Conservation (phyloP, 371 early-diverging fungal genomes). For the Mortierella sp. region DNA sequence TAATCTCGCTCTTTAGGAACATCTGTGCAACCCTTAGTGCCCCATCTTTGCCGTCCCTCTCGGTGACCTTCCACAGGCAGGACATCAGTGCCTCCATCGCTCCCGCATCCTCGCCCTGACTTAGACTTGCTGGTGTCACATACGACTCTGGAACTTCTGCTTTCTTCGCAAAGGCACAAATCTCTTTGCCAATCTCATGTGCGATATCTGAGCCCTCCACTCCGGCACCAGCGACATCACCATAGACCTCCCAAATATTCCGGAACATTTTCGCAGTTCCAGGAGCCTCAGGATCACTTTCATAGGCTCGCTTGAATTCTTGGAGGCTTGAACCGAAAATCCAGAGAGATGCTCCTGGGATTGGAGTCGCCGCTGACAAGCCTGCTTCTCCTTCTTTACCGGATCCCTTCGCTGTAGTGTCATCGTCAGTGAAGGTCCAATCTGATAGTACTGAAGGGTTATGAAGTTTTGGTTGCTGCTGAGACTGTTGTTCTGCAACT, state of each 20-base stretch:
- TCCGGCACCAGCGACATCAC: constrained; percentile 44
- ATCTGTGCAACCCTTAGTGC: constrained; percentile 41
- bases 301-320: constrained; percentile 52
- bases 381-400: constrained; percentile 10
- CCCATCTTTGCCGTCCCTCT: constrained; percentile 40
- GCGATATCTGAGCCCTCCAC: constrained; percentile 50
- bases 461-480: constrained; percentile 5
- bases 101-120: constrained; percentile 18
- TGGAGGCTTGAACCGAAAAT: constrained; percentile 49
- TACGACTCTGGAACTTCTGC: constrained; percentile 40
- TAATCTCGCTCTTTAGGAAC: constrained; percentile 34
- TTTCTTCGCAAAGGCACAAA: constrained; percentile 34
- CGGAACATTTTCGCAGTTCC: constrained; percentile 37
- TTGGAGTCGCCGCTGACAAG: constrained; percentile 11
- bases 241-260: constrained; percentile 51
- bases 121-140: not conserved
- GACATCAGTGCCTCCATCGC: constrained; percentile 32
- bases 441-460: constrained; percentile 15
- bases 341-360: constrained; percentile 53
- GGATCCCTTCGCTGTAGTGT: not conserved
- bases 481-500: constrained; percentile 5
- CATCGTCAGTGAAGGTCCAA: constrained; percentile 41
- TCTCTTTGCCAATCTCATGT: constrained; percentile 45
- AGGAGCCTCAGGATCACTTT: constrained; percentile 24
- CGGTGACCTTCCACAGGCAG: constrained; percentile 43